Percentiles rank a stretch among this genome's conserved stretches.
Conservation (phyloP, 2,329 filamentous ascomycete species). For the Penicillium sp. region DNA sequence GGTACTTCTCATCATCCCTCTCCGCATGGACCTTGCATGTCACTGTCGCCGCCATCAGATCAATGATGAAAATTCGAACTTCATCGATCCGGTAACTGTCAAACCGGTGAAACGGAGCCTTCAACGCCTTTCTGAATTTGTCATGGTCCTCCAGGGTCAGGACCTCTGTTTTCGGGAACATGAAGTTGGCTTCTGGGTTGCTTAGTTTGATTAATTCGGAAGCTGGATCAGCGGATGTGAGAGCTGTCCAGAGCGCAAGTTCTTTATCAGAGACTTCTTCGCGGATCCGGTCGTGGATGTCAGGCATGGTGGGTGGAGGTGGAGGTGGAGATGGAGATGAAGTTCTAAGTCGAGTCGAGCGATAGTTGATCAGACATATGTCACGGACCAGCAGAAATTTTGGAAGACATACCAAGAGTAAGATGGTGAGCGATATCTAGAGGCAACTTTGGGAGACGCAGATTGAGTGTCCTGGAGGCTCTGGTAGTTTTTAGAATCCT, state of each 20-base stretch:
- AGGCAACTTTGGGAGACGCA: background rate
- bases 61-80: conserved; percentile 34
- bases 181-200: conserved; percentile 31
- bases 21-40: conserved; percentile 35
- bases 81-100: conserved; percentile 32
- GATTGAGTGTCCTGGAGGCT: background rate
- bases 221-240: conserved; percentile 38
- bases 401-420: background rate
- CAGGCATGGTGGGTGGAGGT: conserved; percentile 27
- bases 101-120: conserved; percentile 37
- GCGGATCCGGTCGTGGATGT: conserved; percentile 40
- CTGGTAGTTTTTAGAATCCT: too few relatives aligned
- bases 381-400: background rate
- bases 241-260: conserved; percentile 38
- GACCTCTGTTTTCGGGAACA: conserved; percentile 35
- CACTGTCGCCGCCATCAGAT: conserved; percentile 37
- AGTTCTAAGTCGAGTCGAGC: background rate
- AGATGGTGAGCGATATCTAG: background rate
- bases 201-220: conserved; percentile 35
- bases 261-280: conserved; percentile 37
- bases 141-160: conserved; percentile 32
- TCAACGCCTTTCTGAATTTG: conserved; percentile 25
- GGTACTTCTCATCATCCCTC: conserved; percentile 27
- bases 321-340: background rate
- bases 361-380: background rate